A percentile compares a stretch with the other conserved stretches of the same genome.
Evolutionary conservation across 1,284 basidiomycete species (phyloP).

Genomic region (Cutaneotrichosporon arboriforme): DNA sequence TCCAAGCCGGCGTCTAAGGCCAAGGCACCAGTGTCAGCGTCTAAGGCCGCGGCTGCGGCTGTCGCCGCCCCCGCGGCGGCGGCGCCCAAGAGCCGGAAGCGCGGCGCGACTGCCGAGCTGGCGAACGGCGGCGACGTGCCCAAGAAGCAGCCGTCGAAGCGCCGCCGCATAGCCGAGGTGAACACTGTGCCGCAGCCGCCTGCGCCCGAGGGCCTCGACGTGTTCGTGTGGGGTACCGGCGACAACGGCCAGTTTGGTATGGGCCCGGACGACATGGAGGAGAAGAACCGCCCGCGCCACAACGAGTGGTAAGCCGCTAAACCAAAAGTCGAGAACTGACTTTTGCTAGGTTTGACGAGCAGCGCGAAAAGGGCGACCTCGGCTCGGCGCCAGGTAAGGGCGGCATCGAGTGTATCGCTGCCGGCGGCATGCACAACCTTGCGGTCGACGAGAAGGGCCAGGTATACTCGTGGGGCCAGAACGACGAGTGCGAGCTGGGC

Average conservation of each 20-base stretch:
- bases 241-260: conserved; percentile 86
- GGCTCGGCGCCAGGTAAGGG: conserved; percentile 50
- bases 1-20: conserved; percentile 16
- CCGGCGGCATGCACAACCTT: conserved; percentile 78
- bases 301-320: conserved; percentile 51
- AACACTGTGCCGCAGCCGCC: conserved; percentile 25
- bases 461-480: conserved; percentile 81
- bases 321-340: too few relatives aligned
- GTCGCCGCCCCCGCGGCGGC: neutral
- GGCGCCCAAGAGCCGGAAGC: conserved; percentile 2
- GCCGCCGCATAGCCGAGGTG: conserved; percentile 18
- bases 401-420: conserved; percentile 68
- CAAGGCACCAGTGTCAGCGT: conserved; percentile 3
- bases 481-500: conserved; percentile 89
- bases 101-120: neutral
- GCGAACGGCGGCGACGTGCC: neutral
- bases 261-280: conserved; percentile 61
- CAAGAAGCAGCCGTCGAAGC: conserved; percentile 9
- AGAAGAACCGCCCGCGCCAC: conserved; percentile 65
- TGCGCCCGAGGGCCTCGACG: conserved; percentile 40
- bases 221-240: conserved; percentile 72
- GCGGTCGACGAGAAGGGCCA: conserved; percentile 77
- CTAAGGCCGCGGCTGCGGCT: conserved; percentile 10
- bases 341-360: conserved; percentile 44
- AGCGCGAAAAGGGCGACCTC: conserved; percentile 43